Percentiles rank a stretch among this genome's conserved stretches.
These are phyloP conservation scores for Pseudogymnoascus sp. DNA, from an alignment of 2,329 filamentous ascomycete genomes.

Conservation along the genomic window DNA sequence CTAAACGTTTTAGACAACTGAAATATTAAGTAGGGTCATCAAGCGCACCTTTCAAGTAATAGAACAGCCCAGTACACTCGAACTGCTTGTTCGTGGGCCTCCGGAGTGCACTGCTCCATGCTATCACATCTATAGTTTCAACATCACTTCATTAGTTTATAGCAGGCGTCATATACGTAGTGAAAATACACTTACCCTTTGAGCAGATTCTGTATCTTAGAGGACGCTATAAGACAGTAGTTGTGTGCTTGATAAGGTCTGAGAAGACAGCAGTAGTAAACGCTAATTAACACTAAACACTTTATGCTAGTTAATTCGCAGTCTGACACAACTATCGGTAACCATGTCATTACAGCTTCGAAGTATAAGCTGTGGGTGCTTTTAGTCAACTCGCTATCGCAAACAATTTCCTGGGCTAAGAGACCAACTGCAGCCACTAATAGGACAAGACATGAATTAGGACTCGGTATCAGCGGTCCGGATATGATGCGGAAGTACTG, in stretches of 20 bases:
- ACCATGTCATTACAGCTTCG: slow-evolving; percentile 18
- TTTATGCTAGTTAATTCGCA: slow-evolving; percentile 20
- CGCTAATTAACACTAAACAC: slow-evolving; percentile 19
- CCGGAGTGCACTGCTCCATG: background rate
- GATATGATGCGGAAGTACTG: slow-evolving; percentile 20
- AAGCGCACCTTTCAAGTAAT: slow-evolving; percentile 19
- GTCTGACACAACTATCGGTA: slow-evolving; percentile 21
- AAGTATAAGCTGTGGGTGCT: slow-evolving; percentile 17
- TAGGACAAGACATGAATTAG: slow-evolving; percentile 21
- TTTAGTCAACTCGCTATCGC: background rate
- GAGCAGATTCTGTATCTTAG: slow-evolving; percentile 25
- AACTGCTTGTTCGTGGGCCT: slow-evolving; percentile 17
- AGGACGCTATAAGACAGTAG: slow-evolving; percentile 23
- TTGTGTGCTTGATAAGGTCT: slow-evolving; percentile 25
- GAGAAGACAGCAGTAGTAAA: slow-evolving; percentile 24
- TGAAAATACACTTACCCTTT: slow-evolving; percentile 14
- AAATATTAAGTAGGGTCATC: background rate
- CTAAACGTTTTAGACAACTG: slow-evolving; percentile 2
- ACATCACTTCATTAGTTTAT: background rate
- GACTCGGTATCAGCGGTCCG: slow-evolving; percentile 16
- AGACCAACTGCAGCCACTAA: slow-evolving; percentile 23
- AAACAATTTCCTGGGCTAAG: slow-evolving; percentile 14
- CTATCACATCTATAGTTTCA: background rate
- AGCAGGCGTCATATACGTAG: background rate
- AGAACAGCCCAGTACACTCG: slow-evolving; percentile 22